Base-by-base conservation (phyloP, 225 moss, liverwort and hornwort genomes). In the Pseudisothecium myosuroides region DNA sequence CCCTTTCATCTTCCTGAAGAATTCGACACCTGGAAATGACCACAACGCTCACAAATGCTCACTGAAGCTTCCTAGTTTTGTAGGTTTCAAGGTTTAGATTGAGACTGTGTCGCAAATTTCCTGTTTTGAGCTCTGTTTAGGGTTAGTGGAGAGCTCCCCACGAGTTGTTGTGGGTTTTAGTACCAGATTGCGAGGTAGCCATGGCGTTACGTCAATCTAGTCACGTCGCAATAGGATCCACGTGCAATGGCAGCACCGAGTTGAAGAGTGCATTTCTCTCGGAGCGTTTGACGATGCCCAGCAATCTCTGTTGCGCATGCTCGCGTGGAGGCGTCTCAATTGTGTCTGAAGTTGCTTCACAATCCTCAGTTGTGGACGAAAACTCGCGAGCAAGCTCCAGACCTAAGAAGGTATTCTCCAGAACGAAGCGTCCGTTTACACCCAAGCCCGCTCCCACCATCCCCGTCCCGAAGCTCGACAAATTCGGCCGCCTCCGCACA, bases 401-500 rank as follows among this genome's bases (percentile, higher is more conserved):
- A 58, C 50, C 83, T 17, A 88, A 65, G 79, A 88, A 71, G 84
- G 76, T 83, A 36, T 93, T 91, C 58, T 64, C 93, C 15, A 87
- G 91, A 72, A 94, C 92, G 67, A 94, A 93, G 89, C 85, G 69
- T 45, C 80, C 91, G 22, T 90, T 76, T 65, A 72, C 86, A 6
- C 91, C 93, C 7, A 92, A 89, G 64, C 89, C 85, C 43, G 87
- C 65, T 32, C 23, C 85, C 18, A 27, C 59, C 64, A 60, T 69
- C 13, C 63, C 76, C 19, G 82, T 82, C 56, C 92, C 94, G 34
- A 95, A 94, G 92, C 86, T 95, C 10, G 95, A 95, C 85, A 93
- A 91, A 59, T 93, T 88, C 82, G 95, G 95, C 34, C 90, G 93
- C 52, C 61, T 95, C 34, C 95, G 95, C 65, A 95, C 93, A 41